Percentiles rank a stretch among this genome's conserved stretches.
Conservation (phyloP, 2,329 filamentous ascomycete genomes). For the Pseudocercospora pini-densiflorae region DNA sequence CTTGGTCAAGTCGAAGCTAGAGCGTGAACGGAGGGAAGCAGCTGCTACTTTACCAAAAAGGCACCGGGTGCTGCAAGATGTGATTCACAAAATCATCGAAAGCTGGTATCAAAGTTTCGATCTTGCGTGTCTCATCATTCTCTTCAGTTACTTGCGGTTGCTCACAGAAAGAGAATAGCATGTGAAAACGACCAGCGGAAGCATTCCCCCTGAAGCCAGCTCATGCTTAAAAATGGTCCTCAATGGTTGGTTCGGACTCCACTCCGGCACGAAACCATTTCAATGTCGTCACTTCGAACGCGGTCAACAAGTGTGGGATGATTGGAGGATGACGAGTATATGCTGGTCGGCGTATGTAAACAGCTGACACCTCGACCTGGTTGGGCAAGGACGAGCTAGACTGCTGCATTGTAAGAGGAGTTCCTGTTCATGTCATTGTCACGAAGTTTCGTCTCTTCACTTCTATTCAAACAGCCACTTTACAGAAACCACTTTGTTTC, state of each 20-base stretch:
- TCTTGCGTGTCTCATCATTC: not conserved
- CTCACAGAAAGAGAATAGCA: no score
- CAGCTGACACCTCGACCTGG: not conserved
- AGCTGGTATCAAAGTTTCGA: no score
- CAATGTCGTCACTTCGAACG: not conserved
- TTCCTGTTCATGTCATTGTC: conserved; percentile 20
- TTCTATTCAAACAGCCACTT: not conserved
- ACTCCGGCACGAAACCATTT: not conserved
- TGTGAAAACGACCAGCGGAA: no score
- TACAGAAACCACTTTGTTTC: not conserved
- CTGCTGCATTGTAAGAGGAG: not conserved
- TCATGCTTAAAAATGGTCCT: not conserved
- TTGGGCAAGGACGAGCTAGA: not conserved
- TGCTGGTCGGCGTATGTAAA: conserved; percentile 4
- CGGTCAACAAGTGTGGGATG: not conserved
- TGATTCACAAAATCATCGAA: no score
- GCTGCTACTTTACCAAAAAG: no score
- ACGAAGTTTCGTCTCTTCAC: conserved; percentile 11
- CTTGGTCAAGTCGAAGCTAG: no score
- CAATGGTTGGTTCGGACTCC: not conserved
- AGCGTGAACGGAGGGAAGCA: no score
- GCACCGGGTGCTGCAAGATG: no score
- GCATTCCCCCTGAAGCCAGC: no score
- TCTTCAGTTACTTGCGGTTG: no score
- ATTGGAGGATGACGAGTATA: conserved; percentile 9